Conservation (phyloP, 1,284 basidiomycete genomes). For the Wolfiporia cocos region DNA sequence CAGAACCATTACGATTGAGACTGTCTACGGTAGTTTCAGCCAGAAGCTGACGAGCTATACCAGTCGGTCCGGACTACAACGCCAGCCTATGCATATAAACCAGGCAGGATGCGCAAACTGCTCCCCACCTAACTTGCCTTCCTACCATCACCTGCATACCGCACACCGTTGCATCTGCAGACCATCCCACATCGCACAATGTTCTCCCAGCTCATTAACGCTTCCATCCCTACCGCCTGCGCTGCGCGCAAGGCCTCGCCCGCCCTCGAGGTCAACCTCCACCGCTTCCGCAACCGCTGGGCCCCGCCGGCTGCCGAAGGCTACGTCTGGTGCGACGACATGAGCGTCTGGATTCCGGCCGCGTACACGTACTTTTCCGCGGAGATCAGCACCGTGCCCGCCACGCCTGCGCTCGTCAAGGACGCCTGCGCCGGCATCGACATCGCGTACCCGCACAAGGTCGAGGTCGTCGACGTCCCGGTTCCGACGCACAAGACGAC, state of each 20-base stretch:
- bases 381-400: neutral
- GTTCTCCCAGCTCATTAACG: conserved; percentile 2
- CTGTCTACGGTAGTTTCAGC: too few relatives aligned
- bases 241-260: neutral
- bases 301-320: conserved; percentile 2
- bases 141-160: neutral
- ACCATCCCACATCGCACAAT: neutral
- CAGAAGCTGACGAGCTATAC: too few relatives aligned
- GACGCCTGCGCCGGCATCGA: too few relatives aligned
- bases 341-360: conserved; percentile 10
- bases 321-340: conserved; percentile 10
- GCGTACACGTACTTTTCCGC: conserved; percentile 1
- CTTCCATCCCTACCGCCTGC: neutral
- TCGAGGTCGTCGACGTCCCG: neutral
- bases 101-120: too few relatives aligned
- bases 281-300: conserved; percentile 4
- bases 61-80: too few relatives aligned
- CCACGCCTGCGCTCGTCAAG: neutral
- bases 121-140: too few relatives aligned
- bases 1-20: too few relatives aligned
- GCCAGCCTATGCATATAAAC: too few relatives aligned
- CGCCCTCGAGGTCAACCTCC: conserved; percentile 1
- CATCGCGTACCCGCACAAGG: neutral
- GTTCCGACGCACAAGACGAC: neutral
- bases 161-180: too few relatives aligned